A percentile compares a stretch with the other conserved stretches of the same genome.
Conservation (phyloP, 2,329 filamentous ascomycete species). For the Paecilomyces sp. region DNA sequence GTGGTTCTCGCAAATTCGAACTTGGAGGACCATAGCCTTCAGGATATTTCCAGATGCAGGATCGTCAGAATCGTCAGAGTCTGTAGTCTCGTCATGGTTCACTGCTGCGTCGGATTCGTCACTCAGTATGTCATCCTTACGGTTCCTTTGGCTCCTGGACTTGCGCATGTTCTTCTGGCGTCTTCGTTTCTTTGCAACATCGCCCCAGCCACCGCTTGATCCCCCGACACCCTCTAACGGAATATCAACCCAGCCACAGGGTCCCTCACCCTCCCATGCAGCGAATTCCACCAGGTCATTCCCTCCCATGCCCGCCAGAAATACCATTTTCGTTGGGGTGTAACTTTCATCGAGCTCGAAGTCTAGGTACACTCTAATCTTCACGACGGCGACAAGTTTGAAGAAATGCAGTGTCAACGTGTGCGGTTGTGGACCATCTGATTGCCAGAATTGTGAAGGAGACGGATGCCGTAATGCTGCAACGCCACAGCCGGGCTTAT, state of each 20-base stretch:
- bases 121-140: slow-evolving; percentile 3
- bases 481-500: slow-evolving; percentile 57
- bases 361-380: slow-evolving; percentile 60
- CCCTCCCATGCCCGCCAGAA: slow-evolving; percentile 81
- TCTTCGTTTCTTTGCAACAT: slow-evolving; percentile 3
- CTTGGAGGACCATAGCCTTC: slow-evolving; percentile 81
- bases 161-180: slow-evolving; percentile 13
- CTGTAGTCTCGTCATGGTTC: slow-evolving; percentile 19
- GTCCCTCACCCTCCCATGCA: slow-evolving; percentile 68
- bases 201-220: slow-evolving; percentile 12
- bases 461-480: slow-evolving; percentile 53
- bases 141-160: slow-evolving; percentile 9
- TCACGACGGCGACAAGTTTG: slow-evolving; percentile 45
- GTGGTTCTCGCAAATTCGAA: slow-evolving; percentile 90
- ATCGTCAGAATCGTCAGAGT: slow-evolving; percentile 20
- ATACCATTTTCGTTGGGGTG: slow-evolving; percentile 85
- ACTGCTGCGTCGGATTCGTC: slow-evolving; percentile 11
- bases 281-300: slow-evolving; percentile 88
- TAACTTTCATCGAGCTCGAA: slow-evolving; percentile 93
- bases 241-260: slow-evolving; percentile 86
- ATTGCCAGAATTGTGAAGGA: slow-evolving; percentile 56
- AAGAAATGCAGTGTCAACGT: slow-evolving; percentile 58
- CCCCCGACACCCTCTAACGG: slow-evolving; percentile 43
- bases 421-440: slow-evolving; percentile 59
- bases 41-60: slow-evolving; percentile 63